phyloP scores from a whole-genome alignment of 495 filamentous ascomycete genomes.

The Recurvomyces mirabilis region DNA sequence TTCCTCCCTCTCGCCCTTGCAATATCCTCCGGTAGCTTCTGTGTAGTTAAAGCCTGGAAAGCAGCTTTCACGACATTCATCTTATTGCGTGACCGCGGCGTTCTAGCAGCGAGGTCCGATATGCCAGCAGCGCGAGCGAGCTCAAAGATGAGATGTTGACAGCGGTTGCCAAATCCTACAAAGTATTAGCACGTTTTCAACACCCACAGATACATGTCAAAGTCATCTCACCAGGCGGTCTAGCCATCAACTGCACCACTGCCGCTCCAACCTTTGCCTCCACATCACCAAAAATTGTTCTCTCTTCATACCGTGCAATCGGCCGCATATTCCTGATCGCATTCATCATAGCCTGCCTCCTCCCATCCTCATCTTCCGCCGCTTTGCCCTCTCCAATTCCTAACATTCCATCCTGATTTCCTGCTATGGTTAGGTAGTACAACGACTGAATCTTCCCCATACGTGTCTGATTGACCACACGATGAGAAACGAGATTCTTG shows the following conservation, averaged over 20 bases:
- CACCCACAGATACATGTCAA: not conserved
- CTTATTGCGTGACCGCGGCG: slow-evolving; percentile 70
- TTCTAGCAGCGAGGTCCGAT: slow-evolving; percentile 67
- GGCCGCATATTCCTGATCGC: slow-evolving; percentile 83
- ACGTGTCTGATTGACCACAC: slow-evolving; percentile 85
- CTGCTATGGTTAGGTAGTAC: slow-evolving; percentile 65
- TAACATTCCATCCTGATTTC: slow-evolving; percentile 72
- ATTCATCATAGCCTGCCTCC: slow-evolving; percentile 53
- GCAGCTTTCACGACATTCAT: slow-evolving; percentile 96
- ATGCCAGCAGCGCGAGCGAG: slow-evolving; percentile 78
- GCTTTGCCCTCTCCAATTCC: slow-evolving; percentile 86
- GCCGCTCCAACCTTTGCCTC: slow-evolving; percentile 64
- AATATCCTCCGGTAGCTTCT: slow-evolving; percentile 77
- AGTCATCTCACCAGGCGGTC: slow-evolving; percentile 68
- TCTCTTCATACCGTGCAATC: slow-evolving; percentile 73
- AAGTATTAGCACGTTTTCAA: not conserved
- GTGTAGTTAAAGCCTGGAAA: slow-evolving; percentile 66
- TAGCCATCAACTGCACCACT: slow-evolving; percentile 58
- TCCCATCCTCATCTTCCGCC: slow-evolving; percentile 53
- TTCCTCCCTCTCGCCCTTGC: slow-evolving; percentile 81
- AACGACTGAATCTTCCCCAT: slow-evolving; percentile 74
- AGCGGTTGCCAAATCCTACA: slow-evolving; percentile 81
- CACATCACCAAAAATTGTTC: slow-evolving; percentile 83
- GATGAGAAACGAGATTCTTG: slow-evolving; percentile 58
- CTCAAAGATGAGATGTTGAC: slow-evolving; percentile 82